Base-by-base conservation (phyloP, 768 basidiomycete genomes). In the Boletus reticulatus region DNA sequence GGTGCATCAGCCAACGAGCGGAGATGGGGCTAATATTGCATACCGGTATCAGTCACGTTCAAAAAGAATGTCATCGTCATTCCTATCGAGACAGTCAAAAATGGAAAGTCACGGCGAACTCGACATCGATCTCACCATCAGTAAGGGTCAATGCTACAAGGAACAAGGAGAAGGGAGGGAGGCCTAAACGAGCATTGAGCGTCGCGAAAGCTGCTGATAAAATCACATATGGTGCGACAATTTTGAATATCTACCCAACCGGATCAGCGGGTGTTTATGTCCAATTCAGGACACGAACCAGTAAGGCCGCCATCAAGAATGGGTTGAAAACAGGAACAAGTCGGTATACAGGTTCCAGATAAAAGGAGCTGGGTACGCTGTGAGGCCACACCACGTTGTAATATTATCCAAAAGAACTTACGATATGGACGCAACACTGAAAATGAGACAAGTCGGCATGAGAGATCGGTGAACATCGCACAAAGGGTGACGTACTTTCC, bases 51-150 rank as follows among this genome's bases (percentile, higher is more conserved):
- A 22, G 84, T 84, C 27, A 94, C 92, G 38, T 83, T 83, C 76
- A 85, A 85, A 71, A 94, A 94, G 74, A 94, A 93, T 5, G 84
- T 77, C 55, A 92, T 76, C 0, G 89, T 91, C 88, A 92, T 92
- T 27, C 84, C 88, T 90, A 55, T 31, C 36, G 19, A 31, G 16
- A 16, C 20, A n/a, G 34, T 59, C 37, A 55, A 57, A 51, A 31
- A 46, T 31, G 43, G n/a, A 46, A 9, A 16, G 52, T 45, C n/a
- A 51, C 9, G 8, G 53, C 8, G 13, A 53, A 50, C 46, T 44
- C n/a, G 22, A 24, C 6, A 44, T 39, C 43, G 19, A 59, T 32
- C 62, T 32, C 6, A 62, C 56, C 57, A n/a, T 50, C 43, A 48
- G 55, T 48, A 31, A 94, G 75, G 13, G 86, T 82, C 11, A 92